These are phyloP conservation scores for Candida succiphila DNA, from an alignment of 805 yeast genomes.

Conservation along the genomic window DNA sequence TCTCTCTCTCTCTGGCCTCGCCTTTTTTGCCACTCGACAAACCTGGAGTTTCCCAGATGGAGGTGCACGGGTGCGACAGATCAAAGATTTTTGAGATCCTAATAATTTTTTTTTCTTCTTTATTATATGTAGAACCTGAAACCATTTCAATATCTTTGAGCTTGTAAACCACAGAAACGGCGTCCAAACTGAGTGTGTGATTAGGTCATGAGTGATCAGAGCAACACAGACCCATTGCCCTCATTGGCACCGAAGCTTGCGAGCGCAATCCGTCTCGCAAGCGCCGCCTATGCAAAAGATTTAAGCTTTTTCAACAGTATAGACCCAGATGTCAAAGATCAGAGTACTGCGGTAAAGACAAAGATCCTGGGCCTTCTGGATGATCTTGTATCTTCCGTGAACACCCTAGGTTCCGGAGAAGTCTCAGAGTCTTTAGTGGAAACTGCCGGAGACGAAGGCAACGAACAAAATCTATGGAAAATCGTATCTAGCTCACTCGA, in stretches of 20 bases:
- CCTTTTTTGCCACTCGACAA: too few species aligned
- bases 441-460: slow-evolving; percentile 16
- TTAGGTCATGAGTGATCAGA: too few species aligned
- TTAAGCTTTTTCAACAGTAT: slow-evolving; percentile 63
- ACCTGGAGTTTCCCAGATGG: too few species aligned
- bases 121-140: too few species aligned
- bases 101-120: too few species aligned
- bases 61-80: too few species aligned
- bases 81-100: too few species aligned
- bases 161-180: too few species aligned
- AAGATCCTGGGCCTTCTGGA: slow-evolving; percentile 37
- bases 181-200: too few species aligned
- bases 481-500: slow-evolving; percentile 56
- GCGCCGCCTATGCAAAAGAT: slow-evolving; percentile 70
- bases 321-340: slow-evolving; percentile 35
- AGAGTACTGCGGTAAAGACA: slow-evolving; percentile 30
- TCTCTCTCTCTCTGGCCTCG: too few species aligned
- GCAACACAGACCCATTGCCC: too few species aligned
- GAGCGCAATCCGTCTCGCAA: slow-evolving; percentile 52
- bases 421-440: slow-evolving; percentile 16
- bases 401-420: slow-evolving; percentile 15
- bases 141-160: too few species aligned
- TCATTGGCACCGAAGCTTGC: slow-evolving; percentile 40
- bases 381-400: slow-evolving; percentile 23
- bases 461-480: slow-evolving; percentile 48